These are phyloP conservation scores for Tylopilus plumbeoviolaceoides DNA, from an alignment of 768 basidiomycete genomes.

Conservation along the genomic window DNA sequence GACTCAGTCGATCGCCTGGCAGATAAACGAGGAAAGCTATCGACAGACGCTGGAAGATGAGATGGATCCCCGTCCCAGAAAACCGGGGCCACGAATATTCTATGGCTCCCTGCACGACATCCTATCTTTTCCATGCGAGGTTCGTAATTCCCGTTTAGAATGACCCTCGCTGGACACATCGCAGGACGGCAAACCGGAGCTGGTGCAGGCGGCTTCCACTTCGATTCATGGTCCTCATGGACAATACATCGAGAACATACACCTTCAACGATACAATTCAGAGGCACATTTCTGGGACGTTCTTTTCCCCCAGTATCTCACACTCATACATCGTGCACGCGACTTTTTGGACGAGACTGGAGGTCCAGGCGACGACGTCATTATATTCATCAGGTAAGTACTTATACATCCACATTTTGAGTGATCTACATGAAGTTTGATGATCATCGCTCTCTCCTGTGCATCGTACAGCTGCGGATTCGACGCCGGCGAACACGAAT, in stretches of 20 bases:
- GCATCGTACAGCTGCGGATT: constrained; percentile 70
- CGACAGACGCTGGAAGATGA: constrained; percentile 53
- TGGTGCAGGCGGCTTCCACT: constrained; percentile 81
- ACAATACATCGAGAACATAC: constrained; percentile 29
- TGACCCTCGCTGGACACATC: constrained; percentile 2
- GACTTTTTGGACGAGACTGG: constrained; percentile 69
- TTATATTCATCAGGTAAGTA: constrained; percentile 83
- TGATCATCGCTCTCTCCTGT: neutral
- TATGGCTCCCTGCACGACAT: constrained; percentile 96
- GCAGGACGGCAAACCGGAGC: constrained; percentile 73
- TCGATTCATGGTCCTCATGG: constrained; percentile 18
- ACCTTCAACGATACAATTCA: constrained; percentile 15
- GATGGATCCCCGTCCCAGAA: constrained; percentile 24
- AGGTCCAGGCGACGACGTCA: constrained; percentile 59
- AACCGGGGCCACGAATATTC: constrained; percentile 59
- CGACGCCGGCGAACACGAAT: constrained; percentile 93
- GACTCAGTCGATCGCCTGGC: constrained; percentile 89
- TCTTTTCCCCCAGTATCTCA: constrained; percentile 63
- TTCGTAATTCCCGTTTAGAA: constrained; percentile 22
- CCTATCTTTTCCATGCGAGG: constrained; percentile 89
- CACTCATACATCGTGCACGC: constrained; percentile 61
- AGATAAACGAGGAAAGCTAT: constrained; percentile 86
- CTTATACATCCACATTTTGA: neutral
- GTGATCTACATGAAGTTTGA: too few species aligned
- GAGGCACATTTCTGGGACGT: constrained; percentile 20